Evolutionary conservation across 768 basidiomycete genomes (phyloP).

Genomic region (Cubamyces lactineus): DNA sequence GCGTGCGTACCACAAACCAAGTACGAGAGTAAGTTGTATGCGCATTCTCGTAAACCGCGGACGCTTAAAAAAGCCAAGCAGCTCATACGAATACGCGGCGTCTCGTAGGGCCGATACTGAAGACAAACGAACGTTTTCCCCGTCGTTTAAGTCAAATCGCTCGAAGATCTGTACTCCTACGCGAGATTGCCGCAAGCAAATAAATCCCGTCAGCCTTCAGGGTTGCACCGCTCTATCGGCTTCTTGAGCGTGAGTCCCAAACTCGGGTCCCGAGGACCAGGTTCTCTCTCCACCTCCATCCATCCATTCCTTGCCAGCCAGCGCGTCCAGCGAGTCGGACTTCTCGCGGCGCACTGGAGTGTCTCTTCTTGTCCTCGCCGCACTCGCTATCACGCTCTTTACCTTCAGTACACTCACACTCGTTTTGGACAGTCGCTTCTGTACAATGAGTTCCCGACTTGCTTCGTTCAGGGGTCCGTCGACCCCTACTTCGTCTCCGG

Average conservation of each 20-base stretch:
- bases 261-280: not conserved
- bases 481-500: constrained; percentile 71
- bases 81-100: no score
- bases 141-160: constrained; percentile 12
- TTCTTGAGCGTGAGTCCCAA: constrained; percentile 10
- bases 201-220: not conserved
- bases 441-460: constrained; percentile 54
- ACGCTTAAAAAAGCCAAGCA: no score
- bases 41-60: no score
- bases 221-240: not conserved
- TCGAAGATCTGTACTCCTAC: constrained; percentile 4
- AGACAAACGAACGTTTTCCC: constrained; percentile 1
- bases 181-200: constrained; percentile 16
- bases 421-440: not conserved
- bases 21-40: no score
- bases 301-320: not conserved
- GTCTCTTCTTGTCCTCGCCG: not conserved
- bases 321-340: not conserved
- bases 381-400: not conserved
- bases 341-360: not conserved
- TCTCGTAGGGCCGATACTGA: not conserved
- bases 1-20: no score
- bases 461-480: constrained; percentile 83
- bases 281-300: not conserved
- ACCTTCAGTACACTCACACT: not conserved